Evolutionary conservation across 805 yeast species (phyloP).

Genomic region (Starmerella khaoyaiensis): DNA sequence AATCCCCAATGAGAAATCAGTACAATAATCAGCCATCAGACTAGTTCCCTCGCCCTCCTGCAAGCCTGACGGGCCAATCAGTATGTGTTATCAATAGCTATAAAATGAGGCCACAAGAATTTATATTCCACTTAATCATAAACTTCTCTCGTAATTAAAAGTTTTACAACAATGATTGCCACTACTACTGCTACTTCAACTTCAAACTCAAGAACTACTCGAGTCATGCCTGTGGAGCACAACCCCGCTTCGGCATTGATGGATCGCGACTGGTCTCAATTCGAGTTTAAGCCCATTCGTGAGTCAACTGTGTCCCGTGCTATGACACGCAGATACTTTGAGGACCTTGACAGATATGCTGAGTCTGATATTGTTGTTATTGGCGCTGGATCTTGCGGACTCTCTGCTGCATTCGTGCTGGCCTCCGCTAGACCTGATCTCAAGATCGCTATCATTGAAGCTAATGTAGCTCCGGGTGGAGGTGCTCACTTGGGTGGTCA

Average conservation of each 20-base stretch:
- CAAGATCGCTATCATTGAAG: conserved; percentile 60
- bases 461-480: conserved; percentile 67
- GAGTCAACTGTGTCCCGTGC: conserved; percentile 72
- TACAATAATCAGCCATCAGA: too few relatives aligned
- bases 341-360: conserved; percentile 59
- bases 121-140: too few relatives aligned
- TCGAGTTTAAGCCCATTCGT: conserved; percentile 57
- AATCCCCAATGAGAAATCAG: too few relatives aligned
- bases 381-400: conserved; percentile 70
- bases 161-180: conserved; percentile 11
- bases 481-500: conserved; percentile 74
- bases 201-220: conserved; percentile 7
- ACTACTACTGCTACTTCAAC: conserved; percentile 20
- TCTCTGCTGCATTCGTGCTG: conserved; percentile 60
- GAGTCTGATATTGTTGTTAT: conserved; percentile 63
- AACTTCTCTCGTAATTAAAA: too few relatives aligned
- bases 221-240: conserved; percentile 10
- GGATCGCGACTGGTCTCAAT: conserved; percentile 47
- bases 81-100: too few relatives aligned
- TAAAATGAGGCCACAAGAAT: too few relatives aligned
- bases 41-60: too few relatives aligned
- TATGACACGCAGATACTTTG: conserved; percentile 62
- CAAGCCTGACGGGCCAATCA: too few relatives aligned
- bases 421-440: conserved; percentile 65
- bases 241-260: conserved; percentile 9